phyloP scores from a whole-genome alignment of 441 rosid species.

The Iberis amara region DNA sequence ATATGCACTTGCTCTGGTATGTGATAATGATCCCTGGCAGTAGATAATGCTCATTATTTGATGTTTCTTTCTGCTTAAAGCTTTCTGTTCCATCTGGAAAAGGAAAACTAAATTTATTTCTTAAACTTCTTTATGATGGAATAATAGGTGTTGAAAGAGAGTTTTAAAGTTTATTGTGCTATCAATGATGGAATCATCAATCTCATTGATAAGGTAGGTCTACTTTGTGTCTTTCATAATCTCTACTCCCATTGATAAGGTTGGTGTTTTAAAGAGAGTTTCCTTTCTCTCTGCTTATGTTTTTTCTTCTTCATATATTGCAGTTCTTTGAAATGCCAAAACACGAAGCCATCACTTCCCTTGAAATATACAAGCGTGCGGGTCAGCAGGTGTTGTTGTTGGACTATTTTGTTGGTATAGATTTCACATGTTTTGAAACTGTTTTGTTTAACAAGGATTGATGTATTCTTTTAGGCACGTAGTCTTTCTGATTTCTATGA shows the following conservation, averaged over 20 bases:
- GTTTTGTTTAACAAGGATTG: constrained; percentile 10
- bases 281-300: constrained; percentile 15
- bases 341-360: constrained; percentile 90
- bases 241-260: not conserved
- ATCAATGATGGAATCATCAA: constrained; percentile 96
- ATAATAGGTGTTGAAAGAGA: constrained; percentile 89
- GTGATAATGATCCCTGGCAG: constrained; percentile 10
- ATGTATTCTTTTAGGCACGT: constrained; percentile 56
- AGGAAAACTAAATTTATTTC: not conserved
- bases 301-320: constrained; percentile 25
- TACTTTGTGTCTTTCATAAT: constrained; percentile 20
- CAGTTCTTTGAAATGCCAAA: constrained; percentile 99
- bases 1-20: constrained; percentile 91
- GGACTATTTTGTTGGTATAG: not conserved
- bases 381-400: constrained; percentile 77
- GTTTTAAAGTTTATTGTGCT: constrained; percentile 90
- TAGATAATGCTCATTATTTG: not conserved
- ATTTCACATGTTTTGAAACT: not conserved
- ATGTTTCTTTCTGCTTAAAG: not conserved
- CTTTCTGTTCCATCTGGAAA: constrained; percentile 5
- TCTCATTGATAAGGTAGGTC: constrained; percentile 87
- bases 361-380: constrained; percentile 87
- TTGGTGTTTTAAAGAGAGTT: not conserved
- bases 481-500: constrained; percentile 89
- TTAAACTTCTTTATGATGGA: constrained; percentile 14